Base-by-base conservation (phyloP, 306 rosid species). In the Phaseolus lunatus region DNA sequence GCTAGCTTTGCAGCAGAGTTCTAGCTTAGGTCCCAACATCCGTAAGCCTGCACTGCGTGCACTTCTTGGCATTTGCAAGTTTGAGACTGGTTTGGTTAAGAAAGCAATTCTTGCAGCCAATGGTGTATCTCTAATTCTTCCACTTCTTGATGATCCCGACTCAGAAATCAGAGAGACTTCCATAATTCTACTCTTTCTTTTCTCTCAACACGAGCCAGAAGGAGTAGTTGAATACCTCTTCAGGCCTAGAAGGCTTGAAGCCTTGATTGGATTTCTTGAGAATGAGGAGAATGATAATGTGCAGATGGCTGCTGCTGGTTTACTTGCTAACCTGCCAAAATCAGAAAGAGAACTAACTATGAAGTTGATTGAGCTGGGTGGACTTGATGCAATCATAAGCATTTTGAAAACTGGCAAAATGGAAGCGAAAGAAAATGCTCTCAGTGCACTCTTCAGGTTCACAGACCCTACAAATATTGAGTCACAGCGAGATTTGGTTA, bases 401-500 rank as follows among this genome's bases (percentile, higher is more conserved):
- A 90, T 92, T 58, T 69, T 92, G 56, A 79, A 75, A 70, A 83
- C 85, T 0, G 96, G 94, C 13, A 90, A 85, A 20, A 82, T 82
- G 88, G 88, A 87, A 82, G 94, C 94, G 22, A 90, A 90, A 77
- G 96, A 92, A 77, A 89, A 90, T 69, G 97, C 97, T 54, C 90
- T 90, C n/a, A 85, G 91, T 78, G 96, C 97, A 74, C 92, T 92
- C 78, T 92, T 92, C 80, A 89, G 97, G 84, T 90, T 92, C 85
- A 86, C 97, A 27, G 97, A 90, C 80, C 96, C 97, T 53, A 85
- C 88, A 65, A 82, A 90, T 13, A 78, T 86, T 0, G 86, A 89
- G 57, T 86, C 96, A 0, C 97, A 92, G 41, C 87, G 73, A 0
- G 87, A 73, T 70, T 70, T 92, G 73, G 97, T 92, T 12, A 91